These are phyloP conservation scores for Staphylotrichum longicolle DNA, from an alignment of 495 filamentous ascomycete genomes.

Conservation along the genomic window DNA sequence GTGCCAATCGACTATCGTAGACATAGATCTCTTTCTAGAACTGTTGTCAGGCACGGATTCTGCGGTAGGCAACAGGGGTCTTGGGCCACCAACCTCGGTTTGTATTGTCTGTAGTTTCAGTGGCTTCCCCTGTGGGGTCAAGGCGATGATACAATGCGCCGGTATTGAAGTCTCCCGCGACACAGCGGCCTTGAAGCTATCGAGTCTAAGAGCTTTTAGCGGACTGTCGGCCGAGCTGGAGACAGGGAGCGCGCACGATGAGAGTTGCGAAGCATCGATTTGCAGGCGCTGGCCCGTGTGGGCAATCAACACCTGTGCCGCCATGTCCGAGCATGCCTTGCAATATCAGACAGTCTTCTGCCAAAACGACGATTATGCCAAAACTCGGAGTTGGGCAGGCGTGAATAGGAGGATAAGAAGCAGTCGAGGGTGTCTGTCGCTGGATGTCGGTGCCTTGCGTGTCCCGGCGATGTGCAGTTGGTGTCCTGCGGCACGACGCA, in stretches of 20 bases:
- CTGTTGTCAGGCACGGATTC: slow-evolving; percentile 11
- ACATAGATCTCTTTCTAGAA: slow-evolving; percentile 79
- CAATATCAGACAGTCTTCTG: not conserved
- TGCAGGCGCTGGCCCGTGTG: slow-evolving; percentile 81
- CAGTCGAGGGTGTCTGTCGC: not conserved
- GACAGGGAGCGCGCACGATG: slow-evolving; percentile 55
- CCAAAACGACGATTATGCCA: not conserved
- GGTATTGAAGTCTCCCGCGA: slow-evolving; percentile 64
- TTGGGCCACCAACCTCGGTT: slow-evolving; percentile 61
- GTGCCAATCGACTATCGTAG: slow-evolving; percentile 71
- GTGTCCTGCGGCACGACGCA: no score
- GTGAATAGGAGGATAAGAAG: not conserved
- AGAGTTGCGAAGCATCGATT: slow-evolving; percentile 65
- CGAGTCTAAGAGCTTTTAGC: slow-evolving; percentile 34
- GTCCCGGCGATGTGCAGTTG: no score
- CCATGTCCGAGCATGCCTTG: slow-evolving; percentile 45
- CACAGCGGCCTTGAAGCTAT: slow-evolving; percentile 73
- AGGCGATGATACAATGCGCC: slow-evolving; percentile 68
- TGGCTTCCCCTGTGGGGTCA: slow-evolving; percentile 79
- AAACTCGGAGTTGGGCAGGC: not conserved
- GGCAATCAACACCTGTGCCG: slow-evolving; percentile 81
- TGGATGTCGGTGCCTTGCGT: no score
- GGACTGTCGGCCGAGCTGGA: not conserved
- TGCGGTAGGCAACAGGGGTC: not conserved
- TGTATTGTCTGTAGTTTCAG: slow-evolving; percentile 71